Conservation (phyloP, 768 basidiomycete species). For the Boletus sp. region DNA sequence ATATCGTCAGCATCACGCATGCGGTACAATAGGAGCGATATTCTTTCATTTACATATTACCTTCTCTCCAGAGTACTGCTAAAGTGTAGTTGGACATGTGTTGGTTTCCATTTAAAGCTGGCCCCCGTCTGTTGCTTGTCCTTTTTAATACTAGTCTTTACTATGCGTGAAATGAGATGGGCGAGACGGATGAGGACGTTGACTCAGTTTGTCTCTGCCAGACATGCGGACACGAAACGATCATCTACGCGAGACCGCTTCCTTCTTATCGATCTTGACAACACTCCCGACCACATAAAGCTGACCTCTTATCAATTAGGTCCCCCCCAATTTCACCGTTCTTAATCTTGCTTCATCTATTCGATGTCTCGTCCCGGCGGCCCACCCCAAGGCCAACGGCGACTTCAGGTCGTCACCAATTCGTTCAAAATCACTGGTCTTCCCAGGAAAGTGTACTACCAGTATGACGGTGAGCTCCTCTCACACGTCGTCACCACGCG, state of each 20-base stretch:
- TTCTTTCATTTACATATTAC: conserved; percentile 34
- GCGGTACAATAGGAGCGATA: conserved; percentile 32
- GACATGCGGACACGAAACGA: neutral
- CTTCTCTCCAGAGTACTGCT: conserved; percentile 27
- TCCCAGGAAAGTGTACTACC: conserved; percentile 26
- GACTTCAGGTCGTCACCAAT: conserved; percentile 32
- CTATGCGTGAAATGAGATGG: neutral
- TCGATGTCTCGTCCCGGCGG: conserved; percentile 21
- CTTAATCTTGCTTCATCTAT: conserved; percentile 5
- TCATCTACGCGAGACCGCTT: conserved; percentile 1
- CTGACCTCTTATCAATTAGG: neutral
- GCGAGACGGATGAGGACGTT: no score
- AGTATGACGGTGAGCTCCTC: conserved; percentile 32
- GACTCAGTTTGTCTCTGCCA: neutral
- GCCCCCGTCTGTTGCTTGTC: conserved; percentile 24
- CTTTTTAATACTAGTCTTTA: conserved; percentile 18
- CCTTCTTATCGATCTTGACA: conserved; percentile 25
- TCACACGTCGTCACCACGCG: conserved; percentile 1
- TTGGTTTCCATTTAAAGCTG: conserved; percentile 26
- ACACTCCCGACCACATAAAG: conserved; percentile 9
- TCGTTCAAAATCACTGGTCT: conserved; percentile 30
- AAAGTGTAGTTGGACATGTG: conserved; percentile 25
- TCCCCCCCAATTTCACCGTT: neutral
- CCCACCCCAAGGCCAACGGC: conserved; percentile 11
- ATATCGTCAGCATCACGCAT: conserved; percentile 27